Conservation (phyloP, 352 stramenopile genomes). For the Phytophthora ohioensis region DNA sequence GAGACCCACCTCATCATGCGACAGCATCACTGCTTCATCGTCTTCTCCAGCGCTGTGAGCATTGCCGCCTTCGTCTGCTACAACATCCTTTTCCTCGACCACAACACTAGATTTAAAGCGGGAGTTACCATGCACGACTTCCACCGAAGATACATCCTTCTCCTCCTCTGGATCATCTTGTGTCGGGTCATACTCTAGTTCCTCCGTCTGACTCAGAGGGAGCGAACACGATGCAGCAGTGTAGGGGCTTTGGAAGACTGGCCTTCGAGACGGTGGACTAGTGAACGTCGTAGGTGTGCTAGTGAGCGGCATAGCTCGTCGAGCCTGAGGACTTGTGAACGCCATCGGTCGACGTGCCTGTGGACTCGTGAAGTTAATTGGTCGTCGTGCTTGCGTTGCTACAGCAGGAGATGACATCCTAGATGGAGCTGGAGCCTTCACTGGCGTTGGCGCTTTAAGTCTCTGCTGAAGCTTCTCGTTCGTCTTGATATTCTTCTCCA, state of each 20-base stretch:
- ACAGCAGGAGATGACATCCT: conserved; percentile 37
- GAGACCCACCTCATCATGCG: conserved; percentile 23
- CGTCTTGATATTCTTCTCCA: conserved; percentile 78
- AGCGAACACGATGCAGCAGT: conserved; percentile 38
- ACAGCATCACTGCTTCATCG: conserved; percentile 8
- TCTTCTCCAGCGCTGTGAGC: conserved; percentile 17
- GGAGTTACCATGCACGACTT: neutral
- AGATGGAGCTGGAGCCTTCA: conserved; percentile 39
- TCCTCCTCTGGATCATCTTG: conserved; percentile 25
- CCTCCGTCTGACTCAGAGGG: conserved; percentile 47
- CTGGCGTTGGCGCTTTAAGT: conserved; percentile 55
- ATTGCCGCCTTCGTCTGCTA: neutral
- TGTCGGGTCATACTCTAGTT: conserved; percentile 39
- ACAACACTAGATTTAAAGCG: conserved; percentile 11
- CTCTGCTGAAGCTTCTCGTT: conserved; percentile 75
- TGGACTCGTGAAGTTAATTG: conserved; percentile 41
- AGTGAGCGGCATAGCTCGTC: conserved; percentile 26
- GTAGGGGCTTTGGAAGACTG: conserved; percentile 35
- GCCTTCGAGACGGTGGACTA: conserved; percentile 22
- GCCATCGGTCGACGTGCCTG: conserved; percentile 34
- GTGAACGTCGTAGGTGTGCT: conserved; percentile 26
- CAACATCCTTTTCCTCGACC: conserved; percentile 10
- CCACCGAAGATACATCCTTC: neutral
- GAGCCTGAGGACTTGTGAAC: conserved; percentile 36
- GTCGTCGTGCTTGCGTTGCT: conserved; percentile 19